Percentiles rank a stretch among this genome's conserved stretches.
phyloP scores from a whole-genome alignment of 179 eudicot species.

The Beta corolliflora region DNA sequence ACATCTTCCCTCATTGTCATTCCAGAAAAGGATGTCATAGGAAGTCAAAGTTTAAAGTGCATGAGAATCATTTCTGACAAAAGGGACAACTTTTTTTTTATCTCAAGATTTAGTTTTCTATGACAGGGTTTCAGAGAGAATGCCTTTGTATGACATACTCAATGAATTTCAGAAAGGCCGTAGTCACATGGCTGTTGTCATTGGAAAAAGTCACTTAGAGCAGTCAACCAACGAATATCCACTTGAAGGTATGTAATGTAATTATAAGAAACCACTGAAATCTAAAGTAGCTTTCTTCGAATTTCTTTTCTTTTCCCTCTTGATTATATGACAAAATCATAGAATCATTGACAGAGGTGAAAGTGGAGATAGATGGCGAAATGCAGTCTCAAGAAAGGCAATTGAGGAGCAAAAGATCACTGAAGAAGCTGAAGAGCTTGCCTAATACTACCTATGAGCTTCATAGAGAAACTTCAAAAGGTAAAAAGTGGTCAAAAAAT shows the following conservation, averaged over 20 bases:
- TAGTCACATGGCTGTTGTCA: constrained; percentile 89
- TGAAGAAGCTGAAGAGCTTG: constrained; percentile 51
- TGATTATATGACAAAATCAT: not conserved
- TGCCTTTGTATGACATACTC: constrained; percentile 78
- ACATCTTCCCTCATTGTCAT: too few species aligned
- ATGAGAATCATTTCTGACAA: too few species aligned
- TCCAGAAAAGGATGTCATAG: too few species aligned
- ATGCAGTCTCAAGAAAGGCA: constrained; percentile 9
- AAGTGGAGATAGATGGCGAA: constrained; percentile 26
- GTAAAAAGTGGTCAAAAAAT: constrained; percentile 64
- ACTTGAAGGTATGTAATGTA: constrained; percentile 17
- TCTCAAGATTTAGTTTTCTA: not conserved
- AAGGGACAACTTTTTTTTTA: not conserved
- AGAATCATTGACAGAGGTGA: constrained; percentile 28
- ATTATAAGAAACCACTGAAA: not conserved
- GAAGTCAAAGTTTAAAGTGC: too few species aligned
- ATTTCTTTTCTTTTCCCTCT: constrained; percentile 12
- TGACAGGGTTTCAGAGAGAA: constrained; percentile 62
- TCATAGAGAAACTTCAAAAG: constrained; percentile 32
- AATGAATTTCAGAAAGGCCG: constrained; percentile 87
- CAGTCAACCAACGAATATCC: constrained; percentile 21
- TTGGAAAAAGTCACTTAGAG: constrained; percentile 21
- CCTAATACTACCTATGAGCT: constrained; percentile 14
- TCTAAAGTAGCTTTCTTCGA: not conserved
- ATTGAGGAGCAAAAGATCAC: constrained; percentile 45